Base-by-base conservation (phyloP, 2,329 filamentous ascomycete species). In the Cordyceps javanica region DNA sequence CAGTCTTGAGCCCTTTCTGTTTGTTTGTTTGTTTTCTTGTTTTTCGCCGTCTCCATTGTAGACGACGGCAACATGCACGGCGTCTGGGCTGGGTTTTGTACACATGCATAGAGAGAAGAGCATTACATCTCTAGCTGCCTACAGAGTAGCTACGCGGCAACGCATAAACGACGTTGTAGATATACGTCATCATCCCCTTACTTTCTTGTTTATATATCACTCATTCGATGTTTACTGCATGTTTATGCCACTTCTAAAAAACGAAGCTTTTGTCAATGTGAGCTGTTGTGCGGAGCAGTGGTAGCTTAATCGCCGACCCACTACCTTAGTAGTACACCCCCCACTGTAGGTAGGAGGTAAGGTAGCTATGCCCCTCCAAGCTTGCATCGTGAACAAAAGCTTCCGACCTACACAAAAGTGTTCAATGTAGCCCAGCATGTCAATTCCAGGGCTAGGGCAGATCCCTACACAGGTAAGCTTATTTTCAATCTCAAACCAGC, bases 361-460 rank as follows among this genome's bases (percentile, higher is more conserved):
- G n/a, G n/a, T 16, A 39, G 23, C 10, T 34, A n/a, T n/a, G 32
- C 53, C 53, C 53, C 53, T 46, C 53, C 53, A 55, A 55, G 19
- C 28, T 39, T 23, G 30, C 23, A 46, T 55, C 23, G 21, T 21
- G 44, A n/a, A 23, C 5, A 32, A 32, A n/a, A 50, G 54, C 54
- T 42, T 56, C 54, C 25, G 9, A 36, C 34, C 21, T 5, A 36
- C 39, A 44, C 28, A 23, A 3, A 41, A 56, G 2, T 25, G 25
- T 42, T 36, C 63, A 56, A 72, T 72, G 71, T 71, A 71, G 67
- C 60, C 59, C 59, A 63, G 52, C 64, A 90, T 90, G 87, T 89
- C 87, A 65, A 87, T 90, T 69, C 87, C 87, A 64, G 87, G 87
- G 66, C 74, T 90, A 71, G 87, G 87, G 65, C 83, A 89, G 68